Base-by-base conservation (phyloP, 306 rosid species). In the Datisca glomerata region DNA sequence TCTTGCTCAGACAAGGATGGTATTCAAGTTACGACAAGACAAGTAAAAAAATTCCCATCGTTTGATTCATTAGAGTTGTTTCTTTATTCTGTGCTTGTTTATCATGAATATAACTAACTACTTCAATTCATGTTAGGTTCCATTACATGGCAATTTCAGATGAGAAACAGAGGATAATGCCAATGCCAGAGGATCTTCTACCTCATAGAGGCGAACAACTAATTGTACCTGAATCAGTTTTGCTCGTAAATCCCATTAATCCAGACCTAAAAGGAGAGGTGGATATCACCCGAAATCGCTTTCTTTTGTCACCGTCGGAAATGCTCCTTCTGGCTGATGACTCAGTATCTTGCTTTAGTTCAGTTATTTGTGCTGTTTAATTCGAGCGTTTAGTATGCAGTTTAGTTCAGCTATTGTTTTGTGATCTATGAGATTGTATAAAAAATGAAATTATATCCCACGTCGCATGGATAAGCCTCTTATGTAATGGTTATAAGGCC, bases 1-100 rank as follows among this genome's bases (percentile, higher is more conserved):
- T 54, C 56, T 71, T 28, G 73, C 73, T 21, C 73, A 71, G 47
- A 71, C 78, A 24, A 71, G 78, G 40, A 61, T 60, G 63, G 72
- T 54, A 18, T 64, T 64, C 17, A 70, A 70, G 51, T 28, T 70
- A 24, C 51, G 68, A 59, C 42, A 45, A 42, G 78, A 71, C 13
- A 65, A 66, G 73, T 71, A 55, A 47, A 29, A 9, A 16, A 18
- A 21, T 9, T 16, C 12, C 27, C 17, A 17, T 2, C 19, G 12
- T 18, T 35, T 41, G 19, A 12, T 35, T 28, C 14, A n/a, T 21
- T 47, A 39, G 59, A 28, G 31, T 12, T 51, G 16, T 34, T 12
- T 21, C 8, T 10, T 43, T 10, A 49, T 21, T 48, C n/a, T 33
- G 39, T 43, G 17, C 15, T 43, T 49, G 42, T 12, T 27, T 16